Base-by-base conservation (phyloP, 73 alveolate species). In the Paraurostyla sp. region DNA sequence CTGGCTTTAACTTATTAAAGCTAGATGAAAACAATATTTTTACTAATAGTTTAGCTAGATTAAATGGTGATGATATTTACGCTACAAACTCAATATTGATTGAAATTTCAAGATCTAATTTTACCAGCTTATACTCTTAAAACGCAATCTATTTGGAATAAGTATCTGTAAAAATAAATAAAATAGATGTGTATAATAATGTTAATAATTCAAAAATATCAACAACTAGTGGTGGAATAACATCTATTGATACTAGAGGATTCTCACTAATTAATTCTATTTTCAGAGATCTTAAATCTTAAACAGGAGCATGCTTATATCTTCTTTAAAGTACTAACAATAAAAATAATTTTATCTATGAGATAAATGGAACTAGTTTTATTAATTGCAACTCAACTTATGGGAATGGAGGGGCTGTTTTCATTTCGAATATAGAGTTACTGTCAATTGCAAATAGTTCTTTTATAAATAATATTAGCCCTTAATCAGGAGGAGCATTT, bases 61-160 rank as follows among this genome's bases (percentile, higher is more conserved):
- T 69, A 4, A 3, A 20, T n/a, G 85, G 85, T 33, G 62, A 42
- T 69, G 85, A 69, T 40, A 9, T 69, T 11, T 69, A n/a, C 40
- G 65, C 30, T 13, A 52, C 38, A 52, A 52, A n/a, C 33, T 9
- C 69, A 13, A n/a, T 18, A 20, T 18, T 18, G 13, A 62, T 62
- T 36, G 4, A 25, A 16, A 32, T 62, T 25, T 16, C 16, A 15
- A 32, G 32, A 7, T 4, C 52, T 62, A 11, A 32, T 16, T 52
- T 52, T 52, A 25, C 13, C 13, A 52, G 69, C 33, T 18, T 52
- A 18, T 52, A 52, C 27, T 62, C 80, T 7, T 16, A 32, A 27
- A 62, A 62, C 25, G 9, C 80, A 25, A 16, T 36, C 7, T 62
- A 62, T 23, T 62, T 62, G 16, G 80, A 62, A 13, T 15, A 46